Evolutionary conservation across 495 filamentous ascomycete genomes (phyloP), one percentile per base, ranked within the genome.

Genomic region (Penicillium simplicissimum): DNA sequence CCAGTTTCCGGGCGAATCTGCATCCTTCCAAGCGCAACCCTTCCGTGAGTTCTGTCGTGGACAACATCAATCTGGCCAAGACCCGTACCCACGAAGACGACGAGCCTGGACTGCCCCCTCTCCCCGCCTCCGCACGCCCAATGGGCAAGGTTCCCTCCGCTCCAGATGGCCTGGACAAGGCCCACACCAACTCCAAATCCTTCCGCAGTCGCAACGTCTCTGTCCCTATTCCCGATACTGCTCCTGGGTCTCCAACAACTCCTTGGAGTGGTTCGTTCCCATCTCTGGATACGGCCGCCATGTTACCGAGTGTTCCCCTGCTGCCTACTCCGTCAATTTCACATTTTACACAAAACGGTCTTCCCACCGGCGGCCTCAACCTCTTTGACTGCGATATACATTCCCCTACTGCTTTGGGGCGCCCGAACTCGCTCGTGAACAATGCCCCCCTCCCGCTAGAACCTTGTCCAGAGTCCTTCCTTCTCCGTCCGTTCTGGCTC

Each of bases 401-500:
- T 69, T 89, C 87, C 11, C 87, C 90, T 35, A 84, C 82, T 42
- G 83, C 77, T 10, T 88, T 89, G 15, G 87, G 85, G 1, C 87
- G 84, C 21, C 88, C 90, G 2, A 90, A 88, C 63, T 78, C 82
- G 8, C 73, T 82, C 37, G 77, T 76, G n/a, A 59, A 66, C 15
- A 83, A 86, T 67, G 76, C 79, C 0, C 94, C 94, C 21, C 78
- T 86, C 7, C 87, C 92, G 1, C 82, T 99, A 14, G 95, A 99
- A 64, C 91, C 95, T 15, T 99, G 95, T 69, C 96, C 95, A 3
- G 88, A 87, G 57, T 92, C 95, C 13, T 84, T 87, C 57, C 83
- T 96, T 49, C 83, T 96, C 1, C 88, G 95, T 14, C 95, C 95
- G 3, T 98, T 96, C 76, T 98, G 96, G 96, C 84, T 98, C 17